Evolutionary conservation across 2,329 filamentous ascomycete genomes (phyloP).

Genomic region (Elsinoe necatrix): DNA sequence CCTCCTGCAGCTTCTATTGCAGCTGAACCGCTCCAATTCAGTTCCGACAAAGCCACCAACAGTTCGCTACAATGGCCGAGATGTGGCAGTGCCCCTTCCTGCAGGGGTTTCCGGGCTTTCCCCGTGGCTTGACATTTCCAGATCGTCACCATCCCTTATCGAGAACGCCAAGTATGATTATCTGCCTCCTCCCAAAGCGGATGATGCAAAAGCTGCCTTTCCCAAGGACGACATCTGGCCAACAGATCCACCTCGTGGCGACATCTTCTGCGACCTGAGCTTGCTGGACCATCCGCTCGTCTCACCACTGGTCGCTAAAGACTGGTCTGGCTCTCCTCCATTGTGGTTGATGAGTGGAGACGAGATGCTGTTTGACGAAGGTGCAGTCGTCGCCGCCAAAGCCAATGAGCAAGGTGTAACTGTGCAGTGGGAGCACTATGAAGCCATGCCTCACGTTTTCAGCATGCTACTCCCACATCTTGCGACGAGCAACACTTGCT

Average conservation of each 20-base stretch:
- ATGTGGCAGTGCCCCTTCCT: conserved; percentile 55
- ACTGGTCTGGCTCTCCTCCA: conserved; percentile 58
- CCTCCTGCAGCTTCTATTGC: conserved; percentile 59
- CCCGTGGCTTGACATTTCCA: conserved; percentile 64
- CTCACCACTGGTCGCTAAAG: conserved; percentile 48
- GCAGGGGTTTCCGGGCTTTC: conserved; percentile 55
- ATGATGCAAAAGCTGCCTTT: conserved; percentile 28
- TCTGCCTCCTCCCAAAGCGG: conserved; percentile 41
- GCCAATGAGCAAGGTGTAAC: conserved; percentile 50
- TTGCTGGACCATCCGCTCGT: conserved; percentile 57
- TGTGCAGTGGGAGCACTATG: conserved; percentile 63
- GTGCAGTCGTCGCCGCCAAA: conserved; percentile 49
- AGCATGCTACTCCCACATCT: conserved; percentile 35
- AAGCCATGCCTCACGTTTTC: conserved; percentile 73
- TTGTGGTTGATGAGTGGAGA: conserved; percentile 61
- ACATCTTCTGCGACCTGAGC: conserved; percentile 39
- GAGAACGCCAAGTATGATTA: conserved; percentile 54
- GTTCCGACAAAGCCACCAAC: conserved; percentile 36
- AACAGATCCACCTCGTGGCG: conserved; percentile 36
- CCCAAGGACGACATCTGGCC: conserved; percentile 45
- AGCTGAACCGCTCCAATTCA: conserved; percentile 44
- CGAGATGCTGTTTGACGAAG: conserved; percentile 64
- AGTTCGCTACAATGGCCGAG: conserved; percentile 53
- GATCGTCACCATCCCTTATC: conserved; percentile 50
- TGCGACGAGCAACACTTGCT: conserved; percentile 26